A percentile compares a stretch with the other conserved stretches of the same genome.
These are phyloP conservation scores for Sarocladiaceae sp. DNA, from an alignment of 2,329 filamentous ascomycete genomes.

Conservation along the genomic window DNA sequence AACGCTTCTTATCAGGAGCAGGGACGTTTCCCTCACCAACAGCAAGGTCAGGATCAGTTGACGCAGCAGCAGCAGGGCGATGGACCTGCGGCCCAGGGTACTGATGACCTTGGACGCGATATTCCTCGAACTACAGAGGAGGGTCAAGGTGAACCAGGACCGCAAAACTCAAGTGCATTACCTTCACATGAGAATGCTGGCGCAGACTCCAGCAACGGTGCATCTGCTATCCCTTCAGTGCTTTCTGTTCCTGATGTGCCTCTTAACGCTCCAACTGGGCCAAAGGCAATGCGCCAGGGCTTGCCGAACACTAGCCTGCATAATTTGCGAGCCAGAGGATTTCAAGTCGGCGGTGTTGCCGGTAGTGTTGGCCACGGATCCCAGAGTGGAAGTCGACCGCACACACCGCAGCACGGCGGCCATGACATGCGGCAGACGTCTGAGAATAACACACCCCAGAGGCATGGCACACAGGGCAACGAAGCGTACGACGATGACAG, in stretches of 20 bases:
- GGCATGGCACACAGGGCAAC: conserved; percentile 27
- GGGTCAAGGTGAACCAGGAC: background rate
- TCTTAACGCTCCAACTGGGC: conserved; percentile 80
- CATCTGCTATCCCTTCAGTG: conserved; percentile 26
- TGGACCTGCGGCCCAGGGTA: conserved; percentile 14
- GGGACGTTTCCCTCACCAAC: conserved; percentile 18
- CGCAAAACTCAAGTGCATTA: background rate
- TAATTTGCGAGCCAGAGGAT: conserved; percentile 53
- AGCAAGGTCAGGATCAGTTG: conserved; percentile 16
- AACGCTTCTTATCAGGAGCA: conserved; percentile 31
- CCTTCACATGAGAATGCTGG: conserved; percentile 16
- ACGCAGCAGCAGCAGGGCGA: conserved; percentile 15
- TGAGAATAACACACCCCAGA: conserved; percentile 19
- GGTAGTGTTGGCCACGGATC: conserved; percentile 10
- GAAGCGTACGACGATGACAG: conserved; percentile 27
- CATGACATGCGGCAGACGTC: conserved; percentile 14
- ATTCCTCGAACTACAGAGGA: conserved; percentile 5
- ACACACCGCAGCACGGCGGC: conserved; percentile 12
- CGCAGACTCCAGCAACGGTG: background rate
- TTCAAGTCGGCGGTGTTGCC: conserved; percentile 38
- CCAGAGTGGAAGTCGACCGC: conserved; percentile 17
- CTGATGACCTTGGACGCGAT: conserved; percentile 9
- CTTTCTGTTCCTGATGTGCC: conserved; percentile 39
- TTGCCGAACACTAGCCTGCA: conserved; percentile 76
- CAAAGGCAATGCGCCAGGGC: conserved; percentile 90